Base-by-base conservation (phyloP, 2,329 filamentous ascomycete genomes). In the Claviceps maximensis region DNA sequence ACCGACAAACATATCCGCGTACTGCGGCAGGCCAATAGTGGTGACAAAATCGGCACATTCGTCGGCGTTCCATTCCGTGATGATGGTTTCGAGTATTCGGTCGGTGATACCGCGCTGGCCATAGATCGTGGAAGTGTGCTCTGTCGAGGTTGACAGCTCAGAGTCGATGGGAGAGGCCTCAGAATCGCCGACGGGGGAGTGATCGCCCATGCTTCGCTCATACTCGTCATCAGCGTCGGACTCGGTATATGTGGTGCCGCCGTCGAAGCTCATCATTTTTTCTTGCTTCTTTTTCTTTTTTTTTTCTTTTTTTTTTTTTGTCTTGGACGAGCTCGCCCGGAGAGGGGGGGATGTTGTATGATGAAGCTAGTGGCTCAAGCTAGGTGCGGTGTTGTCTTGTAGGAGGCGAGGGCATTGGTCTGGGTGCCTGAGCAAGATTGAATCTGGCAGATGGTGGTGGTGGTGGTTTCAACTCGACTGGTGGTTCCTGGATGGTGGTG, bases 1-100 rank as follows among this genome's bases (percentile, higher is more conserved):
- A 95, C 89, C 88, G 69, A 93, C 74, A 66, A 95, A 94, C 23
- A 76, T 76, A 63, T 89, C 83, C 54, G 86, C 83, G 70, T 95
- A 95, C 67, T 95, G 87, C 59, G 81, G 76, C 61, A 95, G 71
- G 36, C 88, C 88, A 62, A 95, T 79, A 56, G 82, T 83, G 53
- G 82, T 78, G 60, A 96, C 80, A 65, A 94, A 97, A 62, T 95
- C 89, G 59, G 89, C 89, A 69, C 87, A 90, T 70, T 97, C 89
- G 55, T 94, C 88, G 17, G 82, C 84, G 2, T 83, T 84, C 87
- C 87, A 93, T 61, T 89, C 83, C 33, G 82, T 82, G 60, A 91
- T 86, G 63, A 86, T 80, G 48, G 84, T 86, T 62, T 86, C 83
- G 59, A 86, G 86, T 58, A 87, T 74, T 52, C 78, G 74, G 67